These are phyloP conservation scores for Bipolaris zeicola DNA, from an alignment of 2,329 filamentous ascomycete genomes.

Conservation along the genomic window DNA sequence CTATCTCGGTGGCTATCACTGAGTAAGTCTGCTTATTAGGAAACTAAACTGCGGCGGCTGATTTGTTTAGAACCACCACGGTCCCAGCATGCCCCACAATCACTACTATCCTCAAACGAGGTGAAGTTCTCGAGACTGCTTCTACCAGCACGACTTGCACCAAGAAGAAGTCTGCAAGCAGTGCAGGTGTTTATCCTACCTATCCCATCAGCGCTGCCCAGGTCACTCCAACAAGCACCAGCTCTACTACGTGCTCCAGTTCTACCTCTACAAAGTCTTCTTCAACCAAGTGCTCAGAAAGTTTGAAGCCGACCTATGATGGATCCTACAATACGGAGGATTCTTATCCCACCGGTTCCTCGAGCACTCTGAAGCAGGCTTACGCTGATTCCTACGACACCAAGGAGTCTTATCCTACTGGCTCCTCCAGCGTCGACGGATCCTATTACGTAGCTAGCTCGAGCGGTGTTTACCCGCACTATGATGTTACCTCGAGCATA, in stretches of 20 bases:
- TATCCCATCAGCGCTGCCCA: not conserved
- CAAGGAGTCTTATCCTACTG: not conserved
- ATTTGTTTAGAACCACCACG: not conserved
- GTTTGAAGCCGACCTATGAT: not conserved
- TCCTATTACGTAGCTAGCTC: not conserved
- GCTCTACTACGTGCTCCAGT: not conserved
- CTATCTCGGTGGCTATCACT: not conserved
- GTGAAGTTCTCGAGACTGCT: not conserved
- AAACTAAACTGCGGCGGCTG: not conserved
- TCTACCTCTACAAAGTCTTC: not conserved
- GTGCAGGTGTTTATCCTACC: not conserved
- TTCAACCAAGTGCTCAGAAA: conserved; percentile 1
- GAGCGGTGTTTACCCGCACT: not conserved
- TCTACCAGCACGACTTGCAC: not conserved
- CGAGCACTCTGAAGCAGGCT: not conserved
- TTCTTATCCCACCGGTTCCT: not conserved
- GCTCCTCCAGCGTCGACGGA: not conserved
- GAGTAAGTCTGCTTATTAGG: not conserved
- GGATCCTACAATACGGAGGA: not conserved
- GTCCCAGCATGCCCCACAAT: not conserved
- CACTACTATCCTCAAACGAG: not conserved
- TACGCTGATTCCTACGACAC: not conserved
- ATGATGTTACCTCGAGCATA: not conserved
- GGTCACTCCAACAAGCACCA: not conserved
- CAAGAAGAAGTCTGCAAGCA: not conserved